phyloP scores from a whole-genome alignment of 2,329 filamentous ascomycete species.

The Tolypocladium paradoxum region DNA sequence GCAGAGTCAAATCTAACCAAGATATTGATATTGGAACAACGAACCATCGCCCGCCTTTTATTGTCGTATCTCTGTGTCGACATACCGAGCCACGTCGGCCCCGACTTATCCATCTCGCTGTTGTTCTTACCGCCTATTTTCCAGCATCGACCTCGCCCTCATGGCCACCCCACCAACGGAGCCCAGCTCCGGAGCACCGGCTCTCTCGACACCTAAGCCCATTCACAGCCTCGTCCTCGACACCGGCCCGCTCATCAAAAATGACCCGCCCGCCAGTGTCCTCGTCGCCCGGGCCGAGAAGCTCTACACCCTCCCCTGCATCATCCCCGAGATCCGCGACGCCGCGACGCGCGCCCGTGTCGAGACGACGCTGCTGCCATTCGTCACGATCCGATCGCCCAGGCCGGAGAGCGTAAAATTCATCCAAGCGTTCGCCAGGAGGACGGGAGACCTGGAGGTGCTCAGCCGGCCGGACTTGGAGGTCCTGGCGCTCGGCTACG shows the following conservation, averaged over 20 bases:
- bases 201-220: constrained; percentile 38
- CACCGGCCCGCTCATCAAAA: constrained; percentile 86
- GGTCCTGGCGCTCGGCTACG: constrained; percentile 81
- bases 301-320: constrained; percentile 74
- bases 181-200: constrained; percentile 4
- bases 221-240: constrained; percentile 82
- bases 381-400: constrained; percentile 68
- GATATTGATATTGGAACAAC: not conserved
- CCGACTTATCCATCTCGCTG: not conserved
- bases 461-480: constrained; percentile 84
- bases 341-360: constrained; percentile 68
- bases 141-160: not conserved
- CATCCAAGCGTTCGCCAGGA: constrained; percentile 74
- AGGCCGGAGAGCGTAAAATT: constrained; percentile 67
- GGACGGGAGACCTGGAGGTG: constrained; percentile 81
- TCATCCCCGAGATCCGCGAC: constrained; percentile 83
- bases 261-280: constrained; percentile 75
- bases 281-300: constrained; percentile 67
- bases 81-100: not conserved
- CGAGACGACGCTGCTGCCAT: constrained; percentile 76
- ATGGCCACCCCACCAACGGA: constrained; percentile 1
- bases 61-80: not conserved
- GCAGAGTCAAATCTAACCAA: not conserved
- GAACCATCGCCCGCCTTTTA: not conserved
- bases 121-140: not conserved